phyloP scores from a whole-genome alignment of 2,329 filamentous ascomycete species.

The Torrubiellomyces zombiae region DNA sequence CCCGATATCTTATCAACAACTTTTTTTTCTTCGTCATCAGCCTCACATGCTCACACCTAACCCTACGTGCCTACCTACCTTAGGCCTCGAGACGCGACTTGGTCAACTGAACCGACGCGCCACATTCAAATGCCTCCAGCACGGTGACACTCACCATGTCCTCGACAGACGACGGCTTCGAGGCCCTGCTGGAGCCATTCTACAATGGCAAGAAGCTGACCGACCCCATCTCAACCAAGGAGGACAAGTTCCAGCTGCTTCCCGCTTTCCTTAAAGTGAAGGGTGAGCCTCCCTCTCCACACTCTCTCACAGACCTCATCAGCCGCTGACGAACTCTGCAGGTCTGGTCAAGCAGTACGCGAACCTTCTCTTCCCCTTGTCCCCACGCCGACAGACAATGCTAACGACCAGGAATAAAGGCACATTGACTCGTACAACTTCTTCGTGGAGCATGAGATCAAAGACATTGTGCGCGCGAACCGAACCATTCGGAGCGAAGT shows the following conservation, averaged over 20 bases:
- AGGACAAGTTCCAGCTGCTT: slow-evolving; percentile 93
- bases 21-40: too few relatives aligned
- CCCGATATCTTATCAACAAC: too few relatives aligned
- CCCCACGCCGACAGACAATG: not conserved
- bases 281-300: slow-evolving; percentile 25
- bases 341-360: slow-evolving; percentile 72
- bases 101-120: too few relatives aligned
- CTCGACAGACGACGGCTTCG: slow-evolving; percentile 44
- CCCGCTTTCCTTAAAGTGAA: slow-evolving; percentile 98
- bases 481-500: slow-evolving; percentile 79
- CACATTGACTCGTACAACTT: slow-evolving; percentile 99
- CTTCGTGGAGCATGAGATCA: slow-evolving; percentile 91
- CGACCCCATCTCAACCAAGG: slow-evolving; percentile 44
- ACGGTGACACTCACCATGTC: slow-evolving; percentile 28
- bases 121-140: slow-evolving; percentile 11
- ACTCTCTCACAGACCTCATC: not conserved
- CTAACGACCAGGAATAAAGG: slow-evolving; percentile 14
- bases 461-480: slow-evolving; percentile 90
- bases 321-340: too few relatives aligned
- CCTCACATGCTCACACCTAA: too few relatives aligned
- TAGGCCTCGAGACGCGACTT: too few relatives aligned
- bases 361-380: not conserved
- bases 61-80: too few relatives aligned
- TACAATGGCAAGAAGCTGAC: slow-evolving; percentile 53
- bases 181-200: slow-evolving; percentile 49